Evolutionary conservation across 2,329 filamentous ascomycete species (phyloP).

Genomic region (Arthrobotrys entomopaga): DNA sequence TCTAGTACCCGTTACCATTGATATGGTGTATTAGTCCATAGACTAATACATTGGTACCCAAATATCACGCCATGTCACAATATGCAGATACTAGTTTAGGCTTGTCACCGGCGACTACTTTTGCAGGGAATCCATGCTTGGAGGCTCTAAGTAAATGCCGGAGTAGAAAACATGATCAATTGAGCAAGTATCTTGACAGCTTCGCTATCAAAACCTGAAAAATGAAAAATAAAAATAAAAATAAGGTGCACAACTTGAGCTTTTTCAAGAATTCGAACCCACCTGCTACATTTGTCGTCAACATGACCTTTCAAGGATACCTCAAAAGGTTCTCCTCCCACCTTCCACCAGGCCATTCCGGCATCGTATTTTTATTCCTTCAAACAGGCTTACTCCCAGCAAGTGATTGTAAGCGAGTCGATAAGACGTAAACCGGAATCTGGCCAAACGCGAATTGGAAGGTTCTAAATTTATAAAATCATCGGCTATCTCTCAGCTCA

Average conservation of each 20-base stretch:
- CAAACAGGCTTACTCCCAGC: conserved; percentile 28
- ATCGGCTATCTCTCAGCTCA: too few species aligned
- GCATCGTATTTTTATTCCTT: conserved; percentile 26
- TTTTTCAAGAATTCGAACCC: conserved; percentile 16
- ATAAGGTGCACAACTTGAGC: conserved; percentile 9
- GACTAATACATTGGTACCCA: too few species aligned
- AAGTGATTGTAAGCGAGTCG: conserved; percentile 53
- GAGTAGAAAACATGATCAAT: neutral
- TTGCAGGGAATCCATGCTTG: conserved; percentile 11
- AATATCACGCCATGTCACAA: too few species aligned
- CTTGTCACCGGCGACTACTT: too few species aligned
- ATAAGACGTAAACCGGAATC: conserved; percentile 52
- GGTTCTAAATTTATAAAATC: too few species aligned
- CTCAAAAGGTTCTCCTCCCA: neutral
- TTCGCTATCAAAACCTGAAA: neutral
- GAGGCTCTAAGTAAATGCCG: conserved; percentile 6
- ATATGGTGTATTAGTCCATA: too few species aligned
- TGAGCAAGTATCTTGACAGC: neutral
- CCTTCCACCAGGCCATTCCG: conserved; percentile 18
- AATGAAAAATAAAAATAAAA: too few species aligned
- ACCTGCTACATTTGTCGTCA: conserved; percentile 27
- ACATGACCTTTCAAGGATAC: conserved; percentile 7
- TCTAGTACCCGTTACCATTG: too few species aligned
- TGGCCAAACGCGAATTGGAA: conserved; percentile 19
- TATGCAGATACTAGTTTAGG: too few species aligned